These are phyloP conservation scores for Phyllosticta citrichinensis DNA, from an alignment of 2,329 filamentous ascomycete genomes.

Conservation along the genomic window DNA sequence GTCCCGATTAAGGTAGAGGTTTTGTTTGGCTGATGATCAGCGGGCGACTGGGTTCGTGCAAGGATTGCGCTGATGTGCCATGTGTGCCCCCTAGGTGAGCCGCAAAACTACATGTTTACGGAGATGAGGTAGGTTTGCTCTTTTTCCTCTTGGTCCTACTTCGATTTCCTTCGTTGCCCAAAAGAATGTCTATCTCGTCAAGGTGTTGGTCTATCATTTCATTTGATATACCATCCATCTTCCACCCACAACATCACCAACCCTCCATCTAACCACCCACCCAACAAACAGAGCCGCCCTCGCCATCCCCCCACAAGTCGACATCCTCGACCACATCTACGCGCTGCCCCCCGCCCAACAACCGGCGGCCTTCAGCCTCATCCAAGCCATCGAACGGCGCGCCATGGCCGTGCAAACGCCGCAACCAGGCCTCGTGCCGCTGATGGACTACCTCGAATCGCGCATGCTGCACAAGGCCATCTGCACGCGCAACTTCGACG, in stretches of 20 bases:
- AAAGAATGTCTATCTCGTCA: neutral
- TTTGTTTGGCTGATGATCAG: neutral
- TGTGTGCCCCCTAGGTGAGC: slow-evolving; percentile 48
- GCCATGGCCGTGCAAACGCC: slow-evolving; percentile 74
- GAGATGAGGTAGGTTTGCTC: slow-evolving; percentile 57
- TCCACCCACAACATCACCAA: neutral
- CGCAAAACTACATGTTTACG: slow-evolving; percentile 91
- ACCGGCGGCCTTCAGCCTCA: slow-evolving; percentile 56
- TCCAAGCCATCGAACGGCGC: slow-evolving; percentile 67
- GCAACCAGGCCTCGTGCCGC: slow-evolving; percentile 64
- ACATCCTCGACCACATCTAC: slow-evolving; percentile 87
- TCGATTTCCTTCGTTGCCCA: no score
- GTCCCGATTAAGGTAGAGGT: neutral
- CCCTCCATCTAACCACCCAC: neutral
- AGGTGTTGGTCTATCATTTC: neutral
- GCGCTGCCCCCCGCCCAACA: slow-evolving; percentile 54
- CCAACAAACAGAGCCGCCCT: slow-evolving; percentile 44
- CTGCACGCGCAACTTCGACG: slow-evolving; percentile 88
- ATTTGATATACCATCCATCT: neutral
- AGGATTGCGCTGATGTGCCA: neutral
- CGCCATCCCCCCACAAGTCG: slow-evolving; percentile 58
- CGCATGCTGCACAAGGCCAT: slow-evolving; percentile 65
- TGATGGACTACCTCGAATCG: slow-evolving; percentile 75
- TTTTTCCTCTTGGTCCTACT: neutral
- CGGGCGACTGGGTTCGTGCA: neutral